phyloP scores from a whole-genome alignment of 139 green algal genomes.

The Closterium sp. region DNA sequence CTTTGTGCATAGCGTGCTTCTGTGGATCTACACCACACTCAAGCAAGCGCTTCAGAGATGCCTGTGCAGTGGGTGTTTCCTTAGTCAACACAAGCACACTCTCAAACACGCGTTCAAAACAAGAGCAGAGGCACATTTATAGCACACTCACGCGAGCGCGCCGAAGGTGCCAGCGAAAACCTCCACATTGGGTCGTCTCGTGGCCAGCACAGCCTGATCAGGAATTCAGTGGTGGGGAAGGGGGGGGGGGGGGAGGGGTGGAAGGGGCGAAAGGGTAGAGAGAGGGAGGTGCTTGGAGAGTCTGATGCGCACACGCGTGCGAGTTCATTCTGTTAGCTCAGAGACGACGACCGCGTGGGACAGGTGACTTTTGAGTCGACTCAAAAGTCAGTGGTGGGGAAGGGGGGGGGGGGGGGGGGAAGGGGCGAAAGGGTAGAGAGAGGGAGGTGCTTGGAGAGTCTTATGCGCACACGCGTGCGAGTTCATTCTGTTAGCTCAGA shows the following conservation, averaged over 20 bases:
- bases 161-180: slow-evolving; percentile 95
- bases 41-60: too few species aligned
- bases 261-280: too few species aligned
- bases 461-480: background rate
- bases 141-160: slow-evolving; percentile 72
- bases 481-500: background rate
- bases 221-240: background rate
- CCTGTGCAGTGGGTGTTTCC: too few species aligned
- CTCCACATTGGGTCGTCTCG: slow-evolving; percentile 11
- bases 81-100: too few species aligned
- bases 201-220: slow-evolving; percentile 34
- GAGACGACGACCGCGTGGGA: background rate
- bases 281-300: background rate
- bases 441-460: background rate
- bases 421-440: too few species aligned
- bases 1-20: too few species aligned
- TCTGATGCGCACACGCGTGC: background rate
- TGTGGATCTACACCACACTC: too few species aligned
- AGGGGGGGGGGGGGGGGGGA: background rate
- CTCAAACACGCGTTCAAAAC: too few species aligned
- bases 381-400: background rate
- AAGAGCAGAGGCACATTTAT: too few species aligned
- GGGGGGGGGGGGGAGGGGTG: background rate
- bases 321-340: background rate
- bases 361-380: too few species aligned